Percentiles rank a stretch among this genome's conserved stretches.
Conservation (phyloP, 2,329 filamentous ascomycete species). For the Xenoacremonium recifei region DNA sequence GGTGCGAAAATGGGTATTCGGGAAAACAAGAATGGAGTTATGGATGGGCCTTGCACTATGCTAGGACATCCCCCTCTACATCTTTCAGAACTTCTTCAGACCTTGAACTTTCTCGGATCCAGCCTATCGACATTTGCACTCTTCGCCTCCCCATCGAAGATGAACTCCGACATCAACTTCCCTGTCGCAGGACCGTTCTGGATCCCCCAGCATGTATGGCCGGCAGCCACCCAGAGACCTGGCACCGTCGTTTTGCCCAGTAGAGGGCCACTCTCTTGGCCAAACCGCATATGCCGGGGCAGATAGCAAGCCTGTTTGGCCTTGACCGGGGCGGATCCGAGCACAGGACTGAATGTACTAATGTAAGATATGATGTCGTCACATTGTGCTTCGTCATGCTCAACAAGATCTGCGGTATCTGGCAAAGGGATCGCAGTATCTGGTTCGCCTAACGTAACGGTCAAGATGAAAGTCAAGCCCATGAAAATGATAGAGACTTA, state of each 20-base stretch:
- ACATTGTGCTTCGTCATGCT: conserved; percentile 73
- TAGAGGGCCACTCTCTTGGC: conserved; percentile 66
- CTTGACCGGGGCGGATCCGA: conserved; percentile 68
- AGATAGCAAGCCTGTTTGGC: conserved; percentile 90
- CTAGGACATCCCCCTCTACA: too few relatives aligned
- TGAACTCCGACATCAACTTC: conserved; percentile 74
- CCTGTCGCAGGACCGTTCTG: conserved; percentile 92
- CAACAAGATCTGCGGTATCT: conserved; percentile 69
- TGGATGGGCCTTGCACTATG: too few relatives aligned
- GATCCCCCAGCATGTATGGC: conserved; percentile 98
- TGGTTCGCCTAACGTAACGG: conserved; percentile 58
- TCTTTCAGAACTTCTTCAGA: too few relatives aligned
- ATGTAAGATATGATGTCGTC: conserved; percentile 85
- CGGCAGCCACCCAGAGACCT: conserved; percentile 78
- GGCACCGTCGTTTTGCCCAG: conserved; percentile 72
- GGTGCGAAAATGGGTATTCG: too few relatives aligned
- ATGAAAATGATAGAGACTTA: conserved; percentile 25
- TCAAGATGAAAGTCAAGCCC: neutral
- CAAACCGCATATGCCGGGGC: conserved; percentile 66
- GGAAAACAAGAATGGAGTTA: too few relatives aligned
- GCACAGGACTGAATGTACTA: conserved; percentile 58
- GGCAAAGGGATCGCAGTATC: conserved; percentile 76
- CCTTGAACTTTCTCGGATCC: conserved; percentile 64
- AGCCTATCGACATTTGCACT: conserved; percentile 66
- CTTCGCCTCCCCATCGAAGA: conserved; percentile 69